Evolutionary conservation across 768 basidiomycete genomes (phyloP).

Genomic region (Kondoa malvinella): DNA sequence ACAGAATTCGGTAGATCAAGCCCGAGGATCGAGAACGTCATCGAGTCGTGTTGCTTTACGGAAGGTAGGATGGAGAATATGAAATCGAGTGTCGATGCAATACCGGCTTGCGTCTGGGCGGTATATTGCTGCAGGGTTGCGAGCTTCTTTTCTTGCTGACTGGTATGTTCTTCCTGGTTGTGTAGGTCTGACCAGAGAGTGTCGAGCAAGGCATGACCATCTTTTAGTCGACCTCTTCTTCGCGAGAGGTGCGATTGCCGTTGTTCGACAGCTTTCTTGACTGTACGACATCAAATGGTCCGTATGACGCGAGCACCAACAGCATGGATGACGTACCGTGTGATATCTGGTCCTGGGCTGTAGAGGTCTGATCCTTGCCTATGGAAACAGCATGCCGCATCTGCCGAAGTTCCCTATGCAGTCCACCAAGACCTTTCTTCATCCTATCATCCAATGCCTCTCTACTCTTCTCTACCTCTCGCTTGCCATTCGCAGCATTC

Average conservation of each 20-base stretch:
- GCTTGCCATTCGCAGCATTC: neutral
- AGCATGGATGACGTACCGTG: neutral
- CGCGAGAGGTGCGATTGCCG: constrained; percentile 9
- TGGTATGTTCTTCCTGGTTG: neutral
- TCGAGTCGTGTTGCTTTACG: constrained; percentile 37
- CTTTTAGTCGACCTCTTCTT: constrained; percentile 12
- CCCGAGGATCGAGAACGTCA: constrained; percentile 73
- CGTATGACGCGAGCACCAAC: too few species aligned
- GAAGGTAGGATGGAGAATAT: constrained; percentile 63
- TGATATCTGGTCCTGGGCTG: neutral
- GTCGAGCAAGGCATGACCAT: constrained; percentile 1
- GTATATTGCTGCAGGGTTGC: neutral
- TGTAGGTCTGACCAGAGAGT: neutral
- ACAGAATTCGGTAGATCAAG: constrained; percentile 77
- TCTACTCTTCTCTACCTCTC: constrained; percentile 1
- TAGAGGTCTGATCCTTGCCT: too few species aligned
- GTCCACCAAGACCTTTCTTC: constrained; percentile 8
- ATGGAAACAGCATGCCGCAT: neutral
- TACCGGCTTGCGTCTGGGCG: constrained; percentile 35
- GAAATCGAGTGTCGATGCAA: constrained; percentile 61
- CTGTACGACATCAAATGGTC: neutral
- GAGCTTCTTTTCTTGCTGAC: neutral
- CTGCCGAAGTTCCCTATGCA: neutral
- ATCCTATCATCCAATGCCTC: constrained; percentile 21
- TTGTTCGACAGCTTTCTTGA: neutral